These are phyloP conservation scores for Podila epigama DNA, from an alignment of 192 early-diverging fungal genomes.

Conservation along the genomic window DNA sequence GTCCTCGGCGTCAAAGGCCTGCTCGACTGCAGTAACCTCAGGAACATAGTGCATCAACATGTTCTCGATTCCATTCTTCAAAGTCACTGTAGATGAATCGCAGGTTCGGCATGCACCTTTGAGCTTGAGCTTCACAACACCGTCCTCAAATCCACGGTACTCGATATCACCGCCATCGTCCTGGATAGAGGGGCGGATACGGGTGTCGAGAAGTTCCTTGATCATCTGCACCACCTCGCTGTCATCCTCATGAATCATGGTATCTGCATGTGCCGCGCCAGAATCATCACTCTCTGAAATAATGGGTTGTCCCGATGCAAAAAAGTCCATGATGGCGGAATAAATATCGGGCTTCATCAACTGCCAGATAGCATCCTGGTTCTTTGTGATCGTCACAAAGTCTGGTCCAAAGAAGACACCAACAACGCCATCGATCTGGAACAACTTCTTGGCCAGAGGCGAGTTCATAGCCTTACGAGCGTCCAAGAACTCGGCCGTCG, in stretches of 20 bases:
- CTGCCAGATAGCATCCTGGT: constrained; percentile 90
- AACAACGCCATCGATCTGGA: constrained; percentile 91
- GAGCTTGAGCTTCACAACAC: constrained; percentile 90
- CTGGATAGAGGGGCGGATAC: constrained; percentile 96
- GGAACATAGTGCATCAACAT: constrained; percentile 99
- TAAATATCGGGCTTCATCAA: constrained; percentile 98
- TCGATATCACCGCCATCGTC: constrained; percentile 99
- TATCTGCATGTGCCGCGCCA: constrained; percentile 50
- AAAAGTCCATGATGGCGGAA: constrained; percentile 94
- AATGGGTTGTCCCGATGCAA: constrained; percentile 85
- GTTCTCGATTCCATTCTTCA: constrained; percentile 99
- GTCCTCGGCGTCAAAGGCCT: constrained; percentile 89
- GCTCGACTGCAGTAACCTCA: constrained; percentile 88
- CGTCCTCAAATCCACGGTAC: constrained; percentile 88
- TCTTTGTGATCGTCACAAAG: constrained; percentile 95
- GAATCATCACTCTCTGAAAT: constrained; percentile 62
- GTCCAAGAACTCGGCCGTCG: constrained; percentile 86
- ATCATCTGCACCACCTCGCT: constrained; percentile 97
- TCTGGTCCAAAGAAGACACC: constrained; percentile 93
- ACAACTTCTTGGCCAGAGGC: constrained; percentile 90
- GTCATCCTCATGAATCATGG: constrained; percentile 79
- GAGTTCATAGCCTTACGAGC: constrained; percentile 79
- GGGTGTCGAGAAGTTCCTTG: constrained; percentile 95
- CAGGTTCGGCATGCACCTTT: constrained; percentile 97
- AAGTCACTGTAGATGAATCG: constrained; percentile 84